Evolutionary conservation across 352 stramenopile species (phyloP).

Genomic region (Phytopythium aichiense): DNA sequence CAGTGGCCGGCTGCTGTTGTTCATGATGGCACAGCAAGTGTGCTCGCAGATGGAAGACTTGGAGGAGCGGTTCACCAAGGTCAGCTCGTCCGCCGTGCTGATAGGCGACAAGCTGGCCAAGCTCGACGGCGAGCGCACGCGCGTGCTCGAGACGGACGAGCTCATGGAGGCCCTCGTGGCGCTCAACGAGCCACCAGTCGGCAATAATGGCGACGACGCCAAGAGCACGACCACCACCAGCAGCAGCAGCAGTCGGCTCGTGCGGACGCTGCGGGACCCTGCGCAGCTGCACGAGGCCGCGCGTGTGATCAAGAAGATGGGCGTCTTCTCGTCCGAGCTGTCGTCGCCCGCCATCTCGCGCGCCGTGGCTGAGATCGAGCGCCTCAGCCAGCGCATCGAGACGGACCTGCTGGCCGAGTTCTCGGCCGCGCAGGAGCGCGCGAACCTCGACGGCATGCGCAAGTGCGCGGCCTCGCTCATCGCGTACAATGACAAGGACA

Average conservation of each 20-base stretch:
- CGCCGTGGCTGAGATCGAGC: slow-evolving; percentile 67
- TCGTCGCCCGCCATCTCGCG: slow-evolving; percentile 49
- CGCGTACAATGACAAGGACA: slow-evolving; percentile 82
- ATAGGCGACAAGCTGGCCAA: slow-evolving; percentile 66
- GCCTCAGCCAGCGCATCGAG: slow-evolving; percentile 70
- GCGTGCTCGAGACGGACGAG: slow-evolving; percentile 73
- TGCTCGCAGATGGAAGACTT: slow-evolving; percentile 78
- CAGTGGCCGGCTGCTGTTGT: not conserved
- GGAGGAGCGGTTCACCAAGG: slow-evolving; percentile 83
- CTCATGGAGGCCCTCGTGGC: slow-evolving; percentile 70
- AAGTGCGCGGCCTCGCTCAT: slow-evolving; percentile 67
- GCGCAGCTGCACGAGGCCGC: slow-evolving; percentile 67
- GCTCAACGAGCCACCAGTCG: slow-evolving; percentile 44
- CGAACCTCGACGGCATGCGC: slow-evolving; percentile 41
- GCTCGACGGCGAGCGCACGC: slow-evolving; percentile 58
- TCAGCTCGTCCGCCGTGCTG: slow-evolving; percentile 74
- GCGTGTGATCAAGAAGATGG: slow-evolving; percentile 69
- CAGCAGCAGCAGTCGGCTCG: slow-evolving; percentile 56
- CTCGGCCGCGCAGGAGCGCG: slow-evolving; percentile 61
- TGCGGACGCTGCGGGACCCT: slow-evolving; percentile 65
- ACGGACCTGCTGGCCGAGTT: slow-evolving; percentile 73
- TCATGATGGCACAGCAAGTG: slow-evolving; percentile 41
- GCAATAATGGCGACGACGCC: not conserved
- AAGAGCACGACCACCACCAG: slow-evolving; percentile 21
- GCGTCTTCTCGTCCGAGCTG: slow-evolving; percentile 63